phyloP scores from a whole-genome alignment of 2,329 filamentous ascomycete species.

The Sordariomycetes sp. region DNA sequence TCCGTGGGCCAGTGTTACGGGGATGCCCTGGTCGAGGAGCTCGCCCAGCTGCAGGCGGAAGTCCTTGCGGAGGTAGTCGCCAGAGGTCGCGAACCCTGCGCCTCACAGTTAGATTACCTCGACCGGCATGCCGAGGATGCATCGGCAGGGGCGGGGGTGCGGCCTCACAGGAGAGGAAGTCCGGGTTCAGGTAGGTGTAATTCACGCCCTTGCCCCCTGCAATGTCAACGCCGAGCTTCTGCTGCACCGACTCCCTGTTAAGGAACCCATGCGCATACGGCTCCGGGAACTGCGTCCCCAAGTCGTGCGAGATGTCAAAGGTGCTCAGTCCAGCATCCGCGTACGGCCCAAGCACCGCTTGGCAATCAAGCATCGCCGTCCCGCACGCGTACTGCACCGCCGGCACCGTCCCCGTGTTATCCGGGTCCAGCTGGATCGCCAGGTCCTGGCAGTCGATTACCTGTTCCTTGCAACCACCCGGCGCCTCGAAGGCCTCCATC shows the following conservation, averaged over 20 bases:
- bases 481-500: neutral
- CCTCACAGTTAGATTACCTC: neutral
- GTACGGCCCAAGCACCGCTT: neutral
- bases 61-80: slow-evolving; percentile 3
- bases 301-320: slow-evolving; percentile 40
- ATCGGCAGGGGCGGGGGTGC: neutral
- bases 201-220: slow-evolving; percentile 1
- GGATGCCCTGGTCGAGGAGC: slow-evolving; percentile 48
- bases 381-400: neutral
- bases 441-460: neutral
- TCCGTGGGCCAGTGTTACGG: slow-evolving; percentile 59
- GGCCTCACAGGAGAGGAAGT: neutral
- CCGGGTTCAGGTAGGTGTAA: neutral
- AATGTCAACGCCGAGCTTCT: slow-evolving; percentile 39
- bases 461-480: neutral
- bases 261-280: slow-evolving; percentile 50
- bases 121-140: neutral
- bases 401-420: neutral
- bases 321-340: neutral
- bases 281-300: slow-evolving; percentile 48
- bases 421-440: neutral
- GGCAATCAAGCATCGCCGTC: neutral
- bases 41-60: slow-evolving; percentile 28
- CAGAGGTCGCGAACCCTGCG: neutral
- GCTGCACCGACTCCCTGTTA: slow-evolving; percentile 41